Percentiles rank a stretch among this genome's conserved stretches.
These are phyloP conservation scores for Oryza glumipatula DNA, from an alignment of 176 grass and related monocot genomes.

Conservation along the genomic window DNA sequence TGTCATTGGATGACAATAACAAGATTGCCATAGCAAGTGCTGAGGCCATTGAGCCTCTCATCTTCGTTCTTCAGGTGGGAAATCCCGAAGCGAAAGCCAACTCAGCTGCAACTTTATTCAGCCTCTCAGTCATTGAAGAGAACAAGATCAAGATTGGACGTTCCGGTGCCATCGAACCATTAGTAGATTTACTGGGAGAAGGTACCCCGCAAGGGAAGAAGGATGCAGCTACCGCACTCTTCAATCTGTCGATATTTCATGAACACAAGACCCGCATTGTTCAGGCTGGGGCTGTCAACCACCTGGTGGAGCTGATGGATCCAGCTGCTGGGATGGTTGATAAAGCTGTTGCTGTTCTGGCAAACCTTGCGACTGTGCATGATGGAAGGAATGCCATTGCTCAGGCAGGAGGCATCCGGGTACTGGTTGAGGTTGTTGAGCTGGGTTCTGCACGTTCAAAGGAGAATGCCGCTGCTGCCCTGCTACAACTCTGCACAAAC, in stretches of 20 bases:
- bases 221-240: slow-evolving; percentile 86
- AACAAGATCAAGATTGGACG: slow-evolving; percentile 78
- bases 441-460: slow-evolving; percentile 79
- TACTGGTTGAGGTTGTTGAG: slow-evolving; percentile 90
- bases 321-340: slow-evolving; percentile 85
- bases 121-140: slow-evolving; percentile 78
- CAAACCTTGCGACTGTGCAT: slow-evolving; percentile 71
- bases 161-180: slow-evolving; percentile 68
- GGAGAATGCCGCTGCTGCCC: slow-evolving; percentile 73
- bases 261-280: slow-evolving; percentile 81
- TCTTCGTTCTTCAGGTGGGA: slow-evolving; percentile 70
- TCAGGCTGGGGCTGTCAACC: slow-evolving; percentile 70
- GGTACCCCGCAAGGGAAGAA: slow-evolving; percentile 81
- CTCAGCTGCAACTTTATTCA: slow-evolving; percentile 81
- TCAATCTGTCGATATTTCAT: slow-evolving; percentile 78
- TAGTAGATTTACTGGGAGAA: slow-evolving; percentile 69
- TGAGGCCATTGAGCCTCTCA: slow-evolving; percentile 68
- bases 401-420: slow-evolving; percentile 63
- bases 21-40: slow-evolving; percentile 72
- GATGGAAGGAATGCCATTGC: slow-evolving; percentile 72
- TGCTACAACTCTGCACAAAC: slow-evolving; percentile 83
- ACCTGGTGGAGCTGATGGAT: slow-evolving; percentile 90
- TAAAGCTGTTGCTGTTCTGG: slow-evolving; percentile 82
- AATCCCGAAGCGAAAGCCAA: slow-evolving; percentile 87
- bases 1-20: slow-evolving; percentile 87